These are phyloP conservation scores for Paxillus ammoniavirescens DNA, from an alignment of 768 basidiomycete species.

Conservation along the genomic window DNA sequence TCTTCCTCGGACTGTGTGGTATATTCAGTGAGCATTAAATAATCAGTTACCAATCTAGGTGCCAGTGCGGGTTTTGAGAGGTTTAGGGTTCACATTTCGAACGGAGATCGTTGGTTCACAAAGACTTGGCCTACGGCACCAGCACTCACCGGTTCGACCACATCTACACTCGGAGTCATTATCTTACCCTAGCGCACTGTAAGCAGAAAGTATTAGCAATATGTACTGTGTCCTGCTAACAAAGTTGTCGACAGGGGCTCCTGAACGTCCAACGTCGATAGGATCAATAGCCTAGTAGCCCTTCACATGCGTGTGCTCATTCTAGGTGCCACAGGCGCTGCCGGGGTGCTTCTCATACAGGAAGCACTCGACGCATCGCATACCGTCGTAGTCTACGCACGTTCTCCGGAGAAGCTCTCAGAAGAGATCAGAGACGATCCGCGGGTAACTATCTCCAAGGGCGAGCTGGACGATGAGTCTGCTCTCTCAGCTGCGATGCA, in stretches of 20 bases:
- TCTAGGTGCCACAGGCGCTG: conserved; percentile 68
- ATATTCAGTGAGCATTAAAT: too few species aligned
- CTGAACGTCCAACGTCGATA: background rate
- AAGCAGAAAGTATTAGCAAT: background rate
- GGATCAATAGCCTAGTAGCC: background rate
- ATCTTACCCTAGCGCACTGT: background rate
- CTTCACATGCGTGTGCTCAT: conserved; percentile 53
- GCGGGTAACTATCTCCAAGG: conserved; percentile 49
- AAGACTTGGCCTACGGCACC: too few species aligned
- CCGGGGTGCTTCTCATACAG: conserved; percentile 56
- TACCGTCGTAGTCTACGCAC: conserved; percentile 58
- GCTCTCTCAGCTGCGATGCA: conserved; percentile 51
- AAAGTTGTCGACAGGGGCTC: too few species aligned
- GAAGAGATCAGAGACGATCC: conserved; percentile 45
- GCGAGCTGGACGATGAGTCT: conserved; percentile 52
- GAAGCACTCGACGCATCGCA: conserved; percentile 47
- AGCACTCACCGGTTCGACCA: too few species aligned
- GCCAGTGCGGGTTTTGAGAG: too few species aligned
- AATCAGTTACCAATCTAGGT: too few species aligned
- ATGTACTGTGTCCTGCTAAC: too few species aligned
- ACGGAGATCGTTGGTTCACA: too few species aligned
- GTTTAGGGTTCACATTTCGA: too few species aligned
- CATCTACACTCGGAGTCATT: too few species aligned
- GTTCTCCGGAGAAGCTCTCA: conserved; percentile 63
- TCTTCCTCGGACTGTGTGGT: too few species aligned